Base-by-base conservation (phyloP, 2,329 filamentous ascomycete genomes). In the Phyllosticta citrichinensis region DNA sequence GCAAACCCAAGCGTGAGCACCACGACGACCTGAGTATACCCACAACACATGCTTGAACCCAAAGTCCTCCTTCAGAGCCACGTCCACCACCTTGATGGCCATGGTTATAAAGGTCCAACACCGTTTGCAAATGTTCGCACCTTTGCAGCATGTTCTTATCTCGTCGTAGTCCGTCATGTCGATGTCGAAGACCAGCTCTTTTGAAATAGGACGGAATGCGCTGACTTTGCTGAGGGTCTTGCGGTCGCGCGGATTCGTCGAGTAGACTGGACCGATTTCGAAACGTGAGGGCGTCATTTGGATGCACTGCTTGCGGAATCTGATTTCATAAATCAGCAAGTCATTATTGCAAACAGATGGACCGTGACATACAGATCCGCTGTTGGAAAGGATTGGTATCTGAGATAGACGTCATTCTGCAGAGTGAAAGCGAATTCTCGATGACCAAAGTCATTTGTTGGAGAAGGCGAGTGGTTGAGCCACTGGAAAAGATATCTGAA, bases 81-180 rank as follows among this genome's bases (percentile, higher is more conserved):
- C 81, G 72, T 97, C 93, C 12, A 97, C 81, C 17, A 97, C 91
- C 71, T 95, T 94, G 72, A 99, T 93, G 8, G 94, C 89, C 91
- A 99, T 97, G 24, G 90, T 96, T 68, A 96, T 95, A 74, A 97
- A 99, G 56, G 88, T 82, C 94, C 94, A 99, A 77, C 94, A 99
- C 72, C 92, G 94, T 66, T 80, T 81, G 73, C 94, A 99, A 65
- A 99, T 97, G 67, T 89, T 95, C 9, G 93, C 91, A 72, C 93
- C 92, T 68, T 87, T 86, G 73, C 94, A 99, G 76, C 94, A 99
- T 27, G 92, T 97, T 67, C 94, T 87, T 65, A 99, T 89, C 66
- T 96, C 91, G 72, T 99, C 94, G 75, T 99, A 99, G 76, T 97
- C 94, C 60, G 94, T 97, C 83, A 99, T 83, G 83, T 99, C 94